Base-by-base conservation (phyloP, 75 land plant genomes). In the Pinus albicaulis region DNA sequence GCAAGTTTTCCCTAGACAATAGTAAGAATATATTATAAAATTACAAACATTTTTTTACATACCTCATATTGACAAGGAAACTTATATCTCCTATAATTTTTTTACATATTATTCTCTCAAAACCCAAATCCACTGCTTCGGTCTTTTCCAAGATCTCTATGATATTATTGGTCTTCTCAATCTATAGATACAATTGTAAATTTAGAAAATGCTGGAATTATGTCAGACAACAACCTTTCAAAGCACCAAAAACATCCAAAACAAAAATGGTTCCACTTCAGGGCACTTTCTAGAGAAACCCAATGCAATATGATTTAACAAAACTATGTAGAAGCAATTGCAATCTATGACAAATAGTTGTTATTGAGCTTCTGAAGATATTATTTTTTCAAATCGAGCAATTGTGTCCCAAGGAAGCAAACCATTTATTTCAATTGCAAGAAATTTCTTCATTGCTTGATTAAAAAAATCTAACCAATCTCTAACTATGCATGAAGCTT, bases 331-430 rank as follows among this genome's bases (percentile, higher is more conserved):
- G 73, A 92, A 90, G 66, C 90, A 83, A 74, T 86, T 74, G 25
- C 82, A 85, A 75, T 86, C 87, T 75, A 92, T 69, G 7, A 90
- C 85, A 65, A 65, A 76, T 52, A 85, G 81, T 72, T 92, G 92
- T 76, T 87, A 86, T 73, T 87, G 92, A 52, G 88, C 83, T 70
- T 92, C 86, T 24, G 89, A 70, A 55, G 89, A 87, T 87, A 41
- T 89, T 89, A 52, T 89, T 89, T 77, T 87, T 92, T 62, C 93
- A 74, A 28, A 81, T 81, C 68, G 26, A 6, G 88, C 89, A 71
- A 92, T 77, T 25, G 48, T 63, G 57, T 85, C 92, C 93, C 93
- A 89, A 28, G 82, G 84, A 78, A 92, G 80, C 76, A 92, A 83
- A 68, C 89, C 91, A 13, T 87, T 80, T 24, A 87, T 79, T 76